phyloP scores from a whole-genome alignment of 345 rosid genomes.

The Carallia pectinifolia region DNA sequence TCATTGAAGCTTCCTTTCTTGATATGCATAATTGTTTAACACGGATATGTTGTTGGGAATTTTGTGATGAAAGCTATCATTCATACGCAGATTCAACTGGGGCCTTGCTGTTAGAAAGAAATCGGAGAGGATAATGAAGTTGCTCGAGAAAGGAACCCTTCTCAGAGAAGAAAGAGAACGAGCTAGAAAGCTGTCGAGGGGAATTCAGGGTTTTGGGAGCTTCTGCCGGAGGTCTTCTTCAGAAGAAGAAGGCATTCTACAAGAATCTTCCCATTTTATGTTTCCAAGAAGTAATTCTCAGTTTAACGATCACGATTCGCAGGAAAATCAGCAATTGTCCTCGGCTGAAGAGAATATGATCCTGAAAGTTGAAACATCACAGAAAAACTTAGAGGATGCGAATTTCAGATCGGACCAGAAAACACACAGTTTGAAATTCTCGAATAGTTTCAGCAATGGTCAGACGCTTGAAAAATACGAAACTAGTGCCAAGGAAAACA shows the following conservation, averaged over 20 bases:
- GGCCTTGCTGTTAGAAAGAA: constrained; percentile 77
- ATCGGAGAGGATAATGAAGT: constrained; percentile 58
- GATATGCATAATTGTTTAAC: background rate
- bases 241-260: constrained; percentile 30
- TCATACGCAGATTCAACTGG: constrained; percentile 75
- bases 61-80: background rate
- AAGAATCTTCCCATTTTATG: constrained; percentile 30
- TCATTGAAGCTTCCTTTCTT: background rate
- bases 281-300: constrained; percentile 56
- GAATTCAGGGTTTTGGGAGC: constrained; percentile 88
- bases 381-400: constrained; percentile 6
- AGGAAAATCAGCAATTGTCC: constrained; percentile 35
- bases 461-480: constrained; percentile 20
- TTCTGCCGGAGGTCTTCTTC: constrained; percentile 44
- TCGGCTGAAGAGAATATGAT: constrained; percentile 10
- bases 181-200: constrained; percentile 78
- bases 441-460: constrained; percentile 5
- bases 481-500: constrained; percentile 38
- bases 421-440: constrained; percentile 5
- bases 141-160: constrained; percentile 63
- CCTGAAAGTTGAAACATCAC: constrained; percentile 13
- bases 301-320: constrained; percentile 30
- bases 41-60: background rate
- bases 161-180: constrained; percentile 73
- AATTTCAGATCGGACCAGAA: background rate